phyloP scores from a whole-genome alignment of 2,329 filamentous ascomycete species.

The Aspergillus sp. region DNA sequence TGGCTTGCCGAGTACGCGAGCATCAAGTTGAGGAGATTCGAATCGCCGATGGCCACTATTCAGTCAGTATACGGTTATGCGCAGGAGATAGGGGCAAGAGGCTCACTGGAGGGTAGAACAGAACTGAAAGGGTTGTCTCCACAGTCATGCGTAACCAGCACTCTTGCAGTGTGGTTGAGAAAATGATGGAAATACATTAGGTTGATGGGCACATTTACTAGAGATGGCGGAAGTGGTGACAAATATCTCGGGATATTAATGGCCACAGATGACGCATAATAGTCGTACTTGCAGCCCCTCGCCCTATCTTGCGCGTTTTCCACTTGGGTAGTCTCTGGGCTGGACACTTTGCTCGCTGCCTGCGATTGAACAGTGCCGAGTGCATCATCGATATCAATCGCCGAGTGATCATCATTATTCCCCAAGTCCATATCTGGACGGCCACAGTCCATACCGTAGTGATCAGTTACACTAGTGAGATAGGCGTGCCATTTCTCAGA shows the following conservation, averaged over 20 bases:
- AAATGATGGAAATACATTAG: conserved; percentile 73
- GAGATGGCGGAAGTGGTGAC: conserved; percentile 55
- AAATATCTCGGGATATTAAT: conserved; percentile 62
- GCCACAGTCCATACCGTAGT: conserved; percentile 71
- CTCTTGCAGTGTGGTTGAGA: conserved; percentile 75
- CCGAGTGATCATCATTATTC: conserved; percentile 68
- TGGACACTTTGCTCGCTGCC: conserved; percentile 8
- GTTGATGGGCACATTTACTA: conserved; percentile 76
- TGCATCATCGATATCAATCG: conserved; percentile 56
- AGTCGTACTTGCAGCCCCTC: conserved; percentile 61
- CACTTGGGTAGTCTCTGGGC: background rate
- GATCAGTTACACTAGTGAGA: conserved; percentile 35
- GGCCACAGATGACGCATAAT: conserved; percentile 68
- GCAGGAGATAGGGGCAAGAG: conserved; percentile 8
- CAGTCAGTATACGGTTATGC: conserved; percentile 42
- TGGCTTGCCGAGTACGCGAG: conserved; percentile 84
- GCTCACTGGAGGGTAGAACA: conserved; percentile 61
- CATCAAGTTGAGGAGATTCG: conserved; percentile 71
- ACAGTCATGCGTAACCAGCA: conserved; percentile 63
- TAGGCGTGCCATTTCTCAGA: conserved; percentile 32
- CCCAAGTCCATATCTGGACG: conserved; percentile 68
- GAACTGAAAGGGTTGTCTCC: conserved; percentile 60
- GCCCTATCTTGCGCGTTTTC: conserved; percentile 19
- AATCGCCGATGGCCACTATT: conserved; percentile 45
- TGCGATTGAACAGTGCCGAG: conserved; percentile 30